Conservation (phyloP, 257 asterid species). For the Petunia secreta region DNA sequence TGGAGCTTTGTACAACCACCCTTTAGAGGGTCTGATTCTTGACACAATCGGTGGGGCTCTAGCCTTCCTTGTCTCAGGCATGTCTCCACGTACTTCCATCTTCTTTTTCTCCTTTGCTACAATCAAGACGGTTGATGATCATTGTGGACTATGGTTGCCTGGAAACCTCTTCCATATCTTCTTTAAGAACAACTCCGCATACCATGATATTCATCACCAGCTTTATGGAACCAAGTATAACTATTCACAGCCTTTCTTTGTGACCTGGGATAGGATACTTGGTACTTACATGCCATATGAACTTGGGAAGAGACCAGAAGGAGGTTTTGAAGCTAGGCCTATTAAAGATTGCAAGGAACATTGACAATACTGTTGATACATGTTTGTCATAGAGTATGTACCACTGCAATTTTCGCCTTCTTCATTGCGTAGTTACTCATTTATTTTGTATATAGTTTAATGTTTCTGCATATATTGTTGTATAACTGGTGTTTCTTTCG, state of each 20-base stretch:
- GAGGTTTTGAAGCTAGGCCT: conserved; percentile 85
- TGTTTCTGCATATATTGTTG: conserved; percentile 40
- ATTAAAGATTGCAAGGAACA: conserved; percentile 63
- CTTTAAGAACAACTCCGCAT: conserved; percentile 83
- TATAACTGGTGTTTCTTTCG: conserved; percentile 34
- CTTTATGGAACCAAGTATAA: conserved; percentile 82
- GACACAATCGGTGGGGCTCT: conserved; percentile 90
- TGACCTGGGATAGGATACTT: conserved; percentile 79
- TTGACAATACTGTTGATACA: conserved; percentile 32
- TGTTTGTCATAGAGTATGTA: conserved; percentile 40
- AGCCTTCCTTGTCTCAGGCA: conserved; percentile 83
- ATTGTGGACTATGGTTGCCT: conserved; percentile 90
- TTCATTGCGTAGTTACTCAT: conserved; percentile 37
- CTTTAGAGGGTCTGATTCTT: conserved; percentile 83
- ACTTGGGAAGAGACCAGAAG: conserved; percentile 67
- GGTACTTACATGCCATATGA: conserved; percentile 91
- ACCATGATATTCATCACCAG: conserved; percentile 93
- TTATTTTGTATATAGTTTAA: conserved; percentile 46
- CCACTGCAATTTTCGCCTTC: conserved; percentile 33
- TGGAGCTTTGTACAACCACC: conserved; percentile 96
- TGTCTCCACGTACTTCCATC: conserved; percentile 86
- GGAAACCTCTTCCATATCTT: conserved; percentile 77
- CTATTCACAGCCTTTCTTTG: conserved; percentile 93
- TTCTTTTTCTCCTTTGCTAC: conserved; percentile 94
- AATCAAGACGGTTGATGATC: conserved; percentile 87